phyloP scores from a whole-genome alignment of 2,329 filamentous ascomycete genomes.

The Nemania diffusa region DNA sequence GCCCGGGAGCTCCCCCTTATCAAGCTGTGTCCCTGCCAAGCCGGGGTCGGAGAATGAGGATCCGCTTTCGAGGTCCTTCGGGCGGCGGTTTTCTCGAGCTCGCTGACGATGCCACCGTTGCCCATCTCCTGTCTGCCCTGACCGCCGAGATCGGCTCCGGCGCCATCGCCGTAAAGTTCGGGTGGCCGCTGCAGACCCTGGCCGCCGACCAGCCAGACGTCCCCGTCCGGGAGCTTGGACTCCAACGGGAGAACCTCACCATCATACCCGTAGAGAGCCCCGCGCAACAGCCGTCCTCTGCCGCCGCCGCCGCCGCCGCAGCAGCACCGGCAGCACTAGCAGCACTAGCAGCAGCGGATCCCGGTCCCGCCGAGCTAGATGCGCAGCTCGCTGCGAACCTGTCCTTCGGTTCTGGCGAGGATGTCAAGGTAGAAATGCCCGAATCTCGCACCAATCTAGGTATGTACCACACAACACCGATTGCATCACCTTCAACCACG shows the following conservation, averaged over 20 bases:
- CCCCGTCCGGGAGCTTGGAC: constrained; percentile 60
- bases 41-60: constrained; percentile 64
- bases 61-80: constrained; percentile 78
- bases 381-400: constrained; percentile 23
- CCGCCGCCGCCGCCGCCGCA: constrained; percentile 2
- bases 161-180: constrained; percentile 82
- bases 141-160: constrained; percentile 71
- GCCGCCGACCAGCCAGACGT: constrained; percentile 64
- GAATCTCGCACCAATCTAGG: constrained; percentile 63
- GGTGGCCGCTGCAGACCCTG: constrained; percentile 81
- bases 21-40: neutral
- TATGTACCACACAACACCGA: constrained; percentile 39
- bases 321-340: constrained; percentile 12
- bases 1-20: neutral
- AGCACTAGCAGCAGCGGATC: constrained; percentile 13
- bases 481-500: neutral
- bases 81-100: constrained; percentile 78
- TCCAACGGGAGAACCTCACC: constrained; percentile 63
- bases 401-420: constrained; percentile 51
- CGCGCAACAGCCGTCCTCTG: neutral
- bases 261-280: constrained; percentile 56
- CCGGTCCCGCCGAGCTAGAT: constrained; percentile 9
- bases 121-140: constrained; percentile 69
- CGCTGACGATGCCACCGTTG: constrained; percentile 73
- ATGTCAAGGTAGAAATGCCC: constrained; percentile 61